Percentiles rank a stretch among this genome's conserved stretches.
phyloP scores from a whole-genome alignment of 768 basidiomycete species.

The Tulasnella sp. region DNA sequence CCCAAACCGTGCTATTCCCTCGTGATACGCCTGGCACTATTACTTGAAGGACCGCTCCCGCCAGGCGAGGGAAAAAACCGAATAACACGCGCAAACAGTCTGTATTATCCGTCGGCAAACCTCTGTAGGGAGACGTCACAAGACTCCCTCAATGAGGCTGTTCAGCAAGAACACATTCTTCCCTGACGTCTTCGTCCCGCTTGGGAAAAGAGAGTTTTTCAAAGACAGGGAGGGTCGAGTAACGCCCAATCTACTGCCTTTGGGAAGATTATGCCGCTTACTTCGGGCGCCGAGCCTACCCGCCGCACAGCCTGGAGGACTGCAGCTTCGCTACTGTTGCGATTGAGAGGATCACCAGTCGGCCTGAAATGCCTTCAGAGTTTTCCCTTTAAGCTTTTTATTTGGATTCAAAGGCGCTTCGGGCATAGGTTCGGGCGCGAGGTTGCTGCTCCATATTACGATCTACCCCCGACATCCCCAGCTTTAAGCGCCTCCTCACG shows the following conservation, averaged over 20 bases:
- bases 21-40: neutral
- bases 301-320: neutral
- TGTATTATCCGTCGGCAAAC: neutral
- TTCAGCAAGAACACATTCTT: neutral
- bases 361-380: neutral
- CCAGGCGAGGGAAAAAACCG: neutral
- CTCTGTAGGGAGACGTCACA: too few species aligned
- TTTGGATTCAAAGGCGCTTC: neutral
- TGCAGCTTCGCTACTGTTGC: neutral
- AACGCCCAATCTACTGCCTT: neutral
- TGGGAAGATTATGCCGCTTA: neutral
- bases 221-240: neutral
- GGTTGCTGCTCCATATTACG: too few species aligned
- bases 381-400: neutral
- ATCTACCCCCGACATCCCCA: neutral
- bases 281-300: neutral
- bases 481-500: neutral
- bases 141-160: neutral
- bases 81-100: neutral
- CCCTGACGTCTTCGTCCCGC: neutral
- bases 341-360: neutral
- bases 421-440: neutral
- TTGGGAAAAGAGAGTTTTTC: too few species aligned
- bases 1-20: neutral
- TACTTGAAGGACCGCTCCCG: neutral